Evolutionary conservation across 1,284 basidiomycete species (phyloP), one percentile per base, ranked within the genome.

Genomic region (Austroboletus novae-zelandiae): DNA sequence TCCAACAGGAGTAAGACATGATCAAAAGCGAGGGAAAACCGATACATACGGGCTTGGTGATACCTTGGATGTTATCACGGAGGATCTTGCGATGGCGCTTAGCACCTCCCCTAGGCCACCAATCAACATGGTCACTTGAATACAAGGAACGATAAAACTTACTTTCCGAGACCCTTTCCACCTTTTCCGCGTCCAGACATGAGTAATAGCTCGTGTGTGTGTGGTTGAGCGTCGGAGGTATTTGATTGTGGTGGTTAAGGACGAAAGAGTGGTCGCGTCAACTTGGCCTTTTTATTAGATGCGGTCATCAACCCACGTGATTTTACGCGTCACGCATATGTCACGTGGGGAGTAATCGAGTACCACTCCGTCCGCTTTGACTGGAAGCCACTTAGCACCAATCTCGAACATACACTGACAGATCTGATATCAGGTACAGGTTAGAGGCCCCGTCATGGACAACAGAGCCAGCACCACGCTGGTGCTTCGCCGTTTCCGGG

Each of bases 41-140:
- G 87, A 89, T 65, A 92, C 54, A 20, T 32, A 74, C 73, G 31
- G 76, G 77, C 60, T 79, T 79, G 31, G 76, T 79, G 62, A 77
- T 89, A 77, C 76, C 75, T 71, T 86, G 85, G 65, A 87, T 88
- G 74, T 88, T 88, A 74, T 88, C 86, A 64, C 83, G 80, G 51
- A 86, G 72, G 54, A 86, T 81, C 74, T 84, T 84, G 64, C 83
- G 78, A 75, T 86, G 84, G 67, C 83, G 79, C 73, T 87, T 86
- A 56, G 84, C 85, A 65, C 83, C 84, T 59, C 84, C 86, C 76
- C 85, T 87, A 57, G 78, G 45, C 90, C 86, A 74, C 87, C 83
- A 59, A 48, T 63, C 35, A 57, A 30, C 15, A 3, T 9, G 17
- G 11, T 18, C 6, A 20, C 77, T 79, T 14, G 61, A 80, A 40